Percentiles rank a stretch among this genome's conserved stretches.
Conservation (phyloP, 352 stramenopile species). For the Paralagenidium karlingii region DNA sequence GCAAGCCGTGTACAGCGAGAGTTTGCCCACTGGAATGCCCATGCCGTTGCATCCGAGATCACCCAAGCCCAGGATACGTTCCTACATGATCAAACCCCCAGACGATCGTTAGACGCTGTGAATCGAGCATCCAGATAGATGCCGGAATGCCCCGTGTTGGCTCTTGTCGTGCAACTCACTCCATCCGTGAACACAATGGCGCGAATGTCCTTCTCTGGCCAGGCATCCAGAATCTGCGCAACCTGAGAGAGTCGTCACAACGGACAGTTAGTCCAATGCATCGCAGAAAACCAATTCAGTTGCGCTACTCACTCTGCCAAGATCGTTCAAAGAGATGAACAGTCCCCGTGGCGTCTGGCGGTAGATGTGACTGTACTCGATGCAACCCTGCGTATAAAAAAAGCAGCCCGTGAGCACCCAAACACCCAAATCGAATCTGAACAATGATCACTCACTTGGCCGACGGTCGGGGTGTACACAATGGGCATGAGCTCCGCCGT, state of each 20-base stretch:
- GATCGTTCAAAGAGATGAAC: slow-evolving; percentile 84
- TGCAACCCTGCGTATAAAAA: slow-evolving; percentile 22
- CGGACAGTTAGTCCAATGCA: not conserved
- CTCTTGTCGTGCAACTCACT: slow-evolving; percentile 13
- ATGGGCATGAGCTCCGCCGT: slow-evolving; percentile 91
- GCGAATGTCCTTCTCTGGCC: slow-evolving; percentile 91
- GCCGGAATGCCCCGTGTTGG: too few relatives aligned
- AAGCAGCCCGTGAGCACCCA: too few relatives aligned
- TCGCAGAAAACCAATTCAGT: not conserved
- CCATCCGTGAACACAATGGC: slow-evolving; percentile 97
- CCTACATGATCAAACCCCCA: slow-evolving; percentile 1
- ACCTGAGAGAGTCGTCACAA: slow-evolving; percentile 17
- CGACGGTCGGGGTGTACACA: slow-evolving; percentile 97
- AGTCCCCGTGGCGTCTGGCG: slow-evolving; percentile 81
- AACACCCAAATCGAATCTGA: slow-evolving; percentile 10
- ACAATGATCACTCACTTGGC: too few relatives aligned
- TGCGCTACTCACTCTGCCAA: slow-evolving; percentile 14
- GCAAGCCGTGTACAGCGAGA: slow-evolving; percentile 90
- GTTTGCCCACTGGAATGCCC: slow-evolving; percentile 92
- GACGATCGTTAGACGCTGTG: not conserved
- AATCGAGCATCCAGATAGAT: too few relatives aligned
- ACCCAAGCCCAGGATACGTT: slow-evolving; percentile 91
- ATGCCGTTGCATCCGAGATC: slow-evolving; percentile 87
- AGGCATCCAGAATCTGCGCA: slow-evolving; percentile 89
- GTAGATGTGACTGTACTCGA: slow-evolving; percentile 88